Evolutionary conservation across 257 asterid species (phyloP).

Genomic region (Plantago major): DNA sequence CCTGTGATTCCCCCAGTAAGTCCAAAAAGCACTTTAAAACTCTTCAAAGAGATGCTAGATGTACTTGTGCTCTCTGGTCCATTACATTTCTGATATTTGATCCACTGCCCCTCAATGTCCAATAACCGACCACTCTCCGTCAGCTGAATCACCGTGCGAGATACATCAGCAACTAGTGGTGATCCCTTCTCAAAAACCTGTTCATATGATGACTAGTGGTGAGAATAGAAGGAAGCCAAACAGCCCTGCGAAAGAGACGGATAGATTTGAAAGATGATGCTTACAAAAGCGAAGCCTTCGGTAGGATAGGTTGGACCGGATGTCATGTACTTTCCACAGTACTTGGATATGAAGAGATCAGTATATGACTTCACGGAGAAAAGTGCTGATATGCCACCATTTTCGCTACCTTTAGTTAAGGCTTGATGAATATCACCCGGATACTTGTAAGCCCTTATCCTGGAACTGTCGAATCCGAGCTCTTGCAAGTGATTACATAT

Average conservation of each 20-base stretch:
- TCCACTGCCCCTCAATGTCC: slow-evolving; percentile 15
- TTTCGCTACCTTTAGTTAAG: slow-evolving; percentile 25
- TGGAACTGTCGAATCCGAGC: slow-evolving; percentile 24
- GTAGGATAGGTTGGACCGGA: slow-evolving; percentile 24
- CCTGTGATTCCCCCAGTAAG: slow-evolving; percentile 29
- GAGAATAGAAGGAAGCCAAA: slow-evolving; percentile 4
- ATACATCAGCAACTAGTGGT: slow-evolving; percentile 20
- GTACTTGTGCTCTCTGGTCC: background rate
- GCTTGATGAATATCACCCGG: slow-evolving; percentile 24
- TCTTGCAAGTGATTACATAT: slow-evolving; percentile 17
- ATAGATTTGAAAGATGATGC: too few species aligned
- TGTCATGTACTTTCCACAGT: slow-evolving; percentile 25
- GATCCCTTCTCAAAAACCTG: slow-evolving; percentile 34
- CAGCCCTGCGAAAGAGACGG: too few species aligned
- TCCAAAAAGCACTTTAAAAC: slow-evolving; percentile 23
- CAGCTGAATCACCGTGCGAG: slow-evolving; percentile 11
- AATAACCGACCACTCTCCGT: slow-evolving; percentile 16
- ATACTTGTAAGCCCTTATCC: slow-evolving; percentile 16
- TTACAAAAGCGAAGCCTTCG: slow-evolving; percentile 24
- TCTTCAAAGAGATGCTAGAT: slow-evolving; percentile 5
- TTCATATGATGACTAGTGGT: slow-evolving; percentile 30
- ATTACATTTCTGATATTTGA: background rate
- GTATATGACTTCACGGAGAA: slow-evolving; percentile 23
- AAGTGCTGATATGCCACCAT: slow-evolving; percentile 21
- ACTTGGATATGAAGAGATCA: slow-evolving; percentile 21